Evolutionary conservation across 495 filamentous ascomycete genomes (phyloP), one percentile per base, ranked within the genome.

Genomic region (Aspergillus heteromorphus): DNA sequence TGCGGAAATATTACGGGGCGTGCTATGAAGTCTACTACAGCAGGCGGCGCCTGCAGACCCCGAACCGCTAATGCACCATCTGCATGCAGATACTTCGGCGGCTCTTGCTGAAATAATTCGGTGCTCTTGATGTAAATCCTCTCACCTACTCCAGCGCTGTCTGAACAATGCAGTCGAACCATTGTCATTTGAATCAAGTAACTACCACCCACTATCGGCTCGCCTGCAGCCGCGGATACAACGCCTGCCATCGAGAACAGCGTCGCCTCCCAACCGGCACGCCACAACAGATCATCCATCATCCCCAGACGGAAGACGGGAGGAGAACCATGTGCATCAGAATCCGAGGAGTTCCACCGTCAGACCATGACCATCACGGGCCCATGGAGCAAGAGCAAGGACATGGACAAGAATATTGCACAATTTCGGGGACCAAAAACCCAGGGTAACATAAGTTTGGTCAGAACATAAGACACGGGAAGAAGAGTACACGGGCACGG

Each of bases 381-480:
- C 49, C 51, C 38, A 20, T 16, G 30, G 38, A 31, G 45, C 42
- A 49, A 51, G 38, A 31, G 45, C 42, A 51, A 45, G 29, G 53
- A 21, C 45, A 60, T 50, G 47, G 42, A 55, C 45, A 56, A 53
- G 40, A 23, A 60, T 63, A 61, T 56, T 65, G 62, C 64, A 64
- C 60, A 67, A 25, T 51, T 50, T 61, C 55, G 55, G 51, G 54
- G 58, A 56, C 51, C 57, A 62, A 61, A 38, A 52, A 53, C 56
- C 57, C 60, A 59, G 57, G 59, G 58, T 61, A 62, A 62, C 62
- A 59, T 64, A 69, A 72, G 66, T 53, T 59, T 61, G 47, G 56
- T 40, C 54, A 50, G 53, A 57, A 49, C 51, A 54, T 52, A 34
- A 25, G 36, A 48, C 62, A 65, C 58, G 63, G 61, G 60, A 57